Evolutionary conservation across 2,329 filamentous ascomycete species (phyloP).

Genomic region (Alternaria dauci): DNA sequence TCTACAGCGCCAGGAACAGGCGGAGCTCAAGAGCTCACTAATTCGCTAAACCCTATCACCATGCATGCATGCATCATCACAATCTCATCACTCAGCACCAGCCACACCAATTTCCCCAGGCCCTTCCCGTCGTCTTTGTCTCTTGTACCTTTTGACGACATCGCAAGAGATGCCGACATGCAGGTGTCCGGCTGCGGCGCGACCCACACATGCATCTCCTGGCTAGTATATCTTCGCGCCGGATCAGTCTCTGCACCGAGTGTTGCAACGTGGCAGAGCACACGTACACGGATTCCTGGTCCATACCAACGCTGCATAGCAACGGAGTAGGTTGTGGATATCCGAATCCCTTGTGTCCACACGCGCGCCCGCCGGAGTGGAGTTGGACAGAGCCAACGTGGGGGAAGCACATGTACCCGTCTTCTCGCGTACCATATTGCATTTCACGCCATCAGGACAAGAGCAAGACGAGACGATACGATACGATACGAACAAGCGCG

Average conservation of each 20-base stretch:
- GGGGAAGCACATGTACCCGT: background rate
- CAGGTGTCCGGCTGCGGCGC: slow-evolving; percentile 13
- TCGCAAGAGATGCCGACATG: background rate
- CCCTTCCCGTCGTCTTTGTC: background rate
- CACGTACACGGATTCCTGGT: slow-evolving; percentile 4
- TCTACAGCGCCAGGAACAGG: slow-evolving; percentile 26
- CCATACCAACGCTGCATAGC: slow-evolving; percentile 10
- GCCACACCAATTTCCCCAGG: slow-evolving; percentile 3
- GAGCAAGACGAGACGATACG: background rate
- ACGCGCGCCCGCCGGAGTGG: background rate
- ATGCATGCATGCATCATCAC: slow-evolving; percentile 19
- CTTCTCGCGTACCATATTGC: background rate
- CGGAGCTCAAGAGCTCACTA: slow-evolving; percentile 5
- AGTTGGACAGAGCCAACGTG: background rate
- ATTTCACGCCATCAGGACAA: background rate
- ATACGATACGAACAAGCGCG: background rate
- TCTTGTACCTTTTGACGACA: background rate
- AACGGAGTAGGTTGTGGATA: background rate
- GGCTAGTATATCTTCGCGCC: slow-evolving; percentile 5
- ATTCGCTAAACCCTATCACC: slow-evolving; percentile 22
- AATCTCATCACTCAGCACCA: slow-evolving; percentile 15
- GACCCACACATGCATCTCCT: slow-evolving; percentile 9
- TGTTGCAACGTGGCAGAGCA: slow-evolving; percentile 12
- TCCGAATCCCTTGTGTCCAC: background rate
- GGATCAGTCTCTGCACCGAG: slow-evolving; percentile 8